These are phyloP conservation scores for Chlamydomonas sp. DNA, from an alignment of 139 green algal genomes.

Conservation along the genomic window DNA sequence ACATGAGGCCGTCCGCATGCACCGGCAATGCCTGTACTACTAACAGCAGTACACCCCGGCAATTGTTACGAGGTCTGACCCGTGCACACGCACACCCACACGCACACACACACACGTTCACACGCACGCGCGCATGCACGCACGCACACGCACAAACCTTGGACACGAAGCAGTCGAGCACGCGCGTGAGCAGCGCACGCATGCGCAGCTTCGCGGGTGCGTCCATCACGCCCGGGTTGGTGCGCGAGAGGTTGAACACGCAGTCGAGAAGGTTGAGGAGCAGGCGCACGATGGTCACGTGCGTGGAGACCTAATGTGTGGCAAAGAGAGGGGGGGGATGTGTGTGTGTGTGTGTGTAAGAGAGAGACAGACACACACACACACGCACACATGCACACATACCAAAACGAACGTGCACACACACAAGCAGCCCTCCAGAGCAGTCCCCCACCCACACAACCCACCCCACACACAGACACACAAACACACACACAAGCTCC, in stretches of 20 bases:
- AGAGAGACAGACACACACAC: neutral
- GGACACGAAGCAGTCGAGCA: constrained; percentile 74
- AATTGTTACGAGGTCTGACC: too few species aligned
- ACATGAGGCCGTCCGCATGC: too few species aligned
- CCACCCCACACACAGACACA: constrained; percentile 8
- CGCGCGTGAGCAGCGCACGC: constrained; percentile 56
- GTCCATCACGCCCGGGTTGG: constrained; percentile 16
- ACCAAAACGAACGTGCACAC: neutral
- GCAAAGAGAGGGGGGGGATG: too few species aligned
- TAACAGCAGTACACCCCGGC: too few species aligned
- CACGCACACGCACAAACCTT: constrained; percentile 59
- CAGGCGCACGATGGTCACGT: constrained; percentile 71
- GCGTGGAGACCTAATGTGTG: too few species aligned
- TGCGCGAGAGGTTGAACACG: constrained; percentile 46
- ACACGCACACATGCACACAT: neutral
- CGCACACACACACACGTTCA: too few species aligned
- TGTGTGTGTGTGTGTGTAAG: too few species aligned
- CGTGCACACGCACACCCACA: too few species aligned
- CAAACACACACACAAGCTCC: constrained; percentile 9
- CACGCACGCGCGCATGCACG: neutral
- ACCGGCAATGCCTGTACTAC: too few species aligned
- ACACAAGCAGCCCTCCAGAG: neutral
- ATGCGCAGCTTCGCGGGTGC: constrained; percentile 20
- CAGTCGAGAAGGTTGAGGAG: constrained; percentile 75
- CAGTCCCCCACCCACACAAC: neutral